phyloP scores from a whole-genome alignment of 257 asterid species.

The Solanum virginianum region DNA sequence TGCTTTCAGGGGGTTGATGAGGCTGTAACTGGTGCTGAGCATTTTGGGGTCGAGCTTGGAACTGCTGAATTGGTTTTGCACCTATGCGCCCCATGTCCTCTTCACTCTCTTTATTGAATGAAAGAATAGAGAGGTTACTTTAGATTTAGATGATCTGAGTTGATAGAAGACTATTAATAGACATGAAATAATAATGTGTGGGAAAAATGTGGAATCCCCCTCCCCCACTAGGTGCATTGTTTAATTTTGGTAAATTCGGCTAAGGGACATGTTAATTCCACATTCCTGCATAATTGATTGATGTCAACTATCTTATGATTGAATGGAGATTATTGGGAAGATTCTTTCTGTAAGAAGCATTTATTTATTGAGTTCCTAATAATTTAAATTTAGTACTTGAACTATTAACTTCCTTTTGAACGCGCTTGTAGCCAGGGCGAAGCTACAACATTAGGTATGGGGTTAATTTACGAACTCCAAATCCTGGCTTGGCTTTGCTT shows the following conservation, averaged over 20 bases:
- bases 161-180: background rate
- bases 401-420: background rate
- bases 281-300: background rate
- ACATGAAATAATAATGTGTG: background rate
- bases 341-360: background rate
- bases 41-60: background rate
- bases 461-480: background rate
- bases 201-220: background rate
- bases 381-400: background rate
- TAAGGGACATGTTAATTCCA: background rate
- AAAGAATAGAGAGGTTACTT: background rate
- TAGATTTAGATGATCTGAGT: background rate
- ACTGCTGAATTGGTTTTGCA: background rate
- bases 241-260: background rate
- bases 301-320: background rate
- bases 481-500: background rate
- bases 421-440: background rate
- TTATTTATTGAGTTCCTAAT: background rate
- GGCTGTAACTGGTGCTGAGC: background rate
- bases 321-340: background rate
- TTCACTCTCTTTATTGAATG: background rate
- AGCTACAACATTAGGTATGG: background rate
- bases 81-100: slow-evolving; percentile 7
- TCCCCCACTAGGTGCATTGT: background rate
- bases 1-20: slow-evolving; percentile 4